Conservation (phyloP, 2,329 filamentous ascomycete genomes). For the Metarhizium guizhouense region DNA sequence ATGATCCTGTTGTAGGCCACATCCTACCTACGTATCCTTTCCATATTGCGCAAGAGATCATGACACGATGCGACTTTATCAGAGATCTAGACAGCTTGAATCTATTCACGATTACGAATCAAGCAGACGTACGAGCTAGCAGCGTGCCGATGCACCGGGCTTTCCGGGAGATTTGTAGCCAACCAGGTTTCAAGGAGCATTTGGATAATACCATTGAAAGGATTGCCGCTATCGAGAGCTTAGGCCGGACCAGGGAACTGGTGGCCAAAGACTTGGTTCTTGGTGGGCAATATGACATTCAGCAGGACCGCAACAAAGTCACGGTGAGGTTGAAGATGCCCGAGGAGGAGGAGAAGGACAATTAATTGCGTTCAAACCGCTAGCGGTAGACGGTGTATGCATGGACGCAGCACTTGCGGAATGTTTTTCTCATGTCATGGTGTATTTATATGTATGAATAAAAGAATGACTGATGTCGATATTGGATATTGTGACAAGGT, state of each 20-base stretch:
- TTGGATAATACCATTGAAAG: constrained; percentile 75
- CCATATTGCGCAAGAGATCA: constrained; percentile 79
- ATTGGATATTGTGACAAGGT: not conserved
- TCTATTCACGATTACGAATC: constrained; percentile 86
- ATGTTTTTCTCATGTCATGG: not conserved
- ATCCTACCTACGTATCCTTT: constrained; percentile 72
- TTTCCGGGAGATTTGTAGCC: constrained; percentile 71
- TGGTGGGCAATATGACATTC: constrained; percentile 68
- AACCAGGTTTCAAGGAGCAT: constrained; percentile 72
- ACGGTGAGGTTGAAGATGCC: constrained; percentile 35
- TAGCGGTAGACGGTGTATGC: not conserved
- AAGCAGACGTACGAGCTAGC: constrained; percentile 80
- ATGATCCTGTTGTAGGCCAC: constrained; percentile 59
- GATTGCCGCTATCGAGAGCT: constrained; percentile 85
- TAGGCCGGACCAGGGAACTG: constrained; percentile 87
- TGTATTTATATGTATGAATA: not conserved
- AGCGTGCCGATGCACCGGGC: constrained; percentile 94
- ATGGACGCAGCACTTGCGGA: not conserved
- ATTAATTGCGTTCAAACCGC: constrained; percentile 3
- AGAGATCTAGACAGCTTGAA: constrained; percentile 88
- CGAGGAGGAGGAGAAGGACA: constrained; percentile 18
- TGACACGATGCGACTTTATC: constrained; percentile 94
- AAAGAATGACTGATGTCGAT: not conserved
- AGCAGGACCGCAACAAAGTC: constrained; percentile 28
- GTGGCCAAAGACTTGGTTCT: constrained; percentile 92